Conservation (phyloP, 495 filamentous ascomycete species). For the Amniculicola lignicola region DNA sequence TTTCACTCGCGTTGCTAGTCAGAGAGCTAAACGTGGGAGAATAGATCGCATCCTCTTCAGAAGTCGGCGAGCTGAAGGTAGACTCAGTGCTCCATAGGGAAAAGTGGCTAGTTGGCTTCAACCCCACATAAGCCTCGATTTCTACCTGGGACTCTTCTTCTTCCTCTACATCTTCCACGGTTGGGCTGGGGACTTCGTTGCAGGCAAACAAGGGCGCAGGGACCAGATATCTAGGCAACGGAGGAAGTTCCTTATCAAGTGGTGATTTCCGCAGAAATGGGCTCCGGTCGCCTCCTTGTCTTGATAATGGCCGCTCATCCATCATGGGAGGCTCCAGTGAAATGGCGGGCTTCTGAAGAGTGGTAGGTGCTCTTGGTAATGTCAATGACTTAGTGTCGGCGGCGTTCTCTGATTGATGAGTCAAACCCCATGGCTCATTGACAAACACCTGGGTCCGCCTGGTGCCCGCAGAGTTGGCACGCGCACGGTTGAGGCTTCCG, state of each 20-base stretch:
- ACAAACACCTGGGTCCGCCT: constrained; percentile 18
- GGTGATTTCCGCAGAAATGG: constrained; percentile 3
- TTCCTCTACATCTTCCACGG: background rate
- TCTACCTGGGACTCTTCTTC: background rate
- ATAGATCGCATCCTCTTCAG: constrained; percentile 20
- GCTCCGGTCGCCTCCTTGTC: constrained; percentile 13
- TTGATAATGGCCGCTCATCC: constrained; percentile 12
- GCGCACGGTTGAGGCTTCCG: background rate
- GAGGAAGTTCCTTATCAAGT: constrained; percentile 29
- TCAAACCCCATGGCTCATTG: constrained; percentile 22
- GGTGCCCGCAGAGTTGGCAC: constrained; percentile 20
- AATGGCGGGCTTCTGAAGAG: background rate
- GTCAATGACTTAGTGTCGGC: background rate
- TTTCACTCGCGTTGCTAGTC: constrained; percentile 24
- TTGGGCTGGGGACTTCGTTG: constrained; percentile 4
- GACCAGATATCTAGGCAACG: constrained; percentile 26
- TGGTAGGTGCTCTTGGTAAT: background rate
- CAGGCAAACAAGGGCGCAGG: constrained; percentile 30
- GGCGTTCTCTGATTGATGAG: background rate
- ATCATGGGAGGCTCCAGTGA: background rate
- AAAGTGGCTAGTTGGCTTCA: constrained; percentile 20
- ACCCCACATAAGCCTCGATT: background rate
- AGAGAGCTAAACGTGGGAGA: constrained; percentile 31
- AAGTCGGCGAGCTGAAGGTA: constrained; percentile 8
- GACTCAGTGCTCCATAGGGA: constrained; percentile 28